phyloP scores from a whole-genome alignment of 768 basidiomycete genomes.

The Agrocybe praecox region DNA sequence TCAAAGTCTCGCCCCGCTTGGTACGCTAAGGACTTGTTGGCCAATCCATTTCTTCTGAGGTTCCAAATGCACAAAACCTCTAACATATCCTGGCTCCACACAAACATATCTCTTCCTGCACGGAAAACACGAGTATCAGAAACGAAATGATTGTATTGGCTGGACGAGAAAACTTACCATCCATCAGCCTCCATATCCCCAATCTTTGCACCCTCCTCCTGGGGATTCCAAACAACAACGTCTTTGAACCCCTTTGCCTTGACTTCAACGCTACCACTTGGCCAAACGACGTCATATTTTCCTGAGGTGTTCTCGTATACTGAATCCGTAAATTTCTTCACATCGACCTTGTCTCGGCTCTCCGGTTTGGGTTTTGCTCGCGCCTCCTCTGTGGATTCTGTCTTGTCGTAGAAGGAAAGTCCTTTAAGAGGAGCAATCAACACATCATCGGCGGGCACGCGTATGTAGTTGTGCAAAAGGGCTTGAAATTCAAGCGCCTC shows the following conservation, averaged over 20 bases:
- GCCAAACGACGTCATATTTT: constrained; percentile 63
- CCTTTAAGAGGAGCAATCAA: constrained; percentile 66
- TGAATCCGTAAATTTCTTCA: constrained; percentile 68
- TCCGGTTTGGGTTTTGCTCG: constrained; percentile 56
- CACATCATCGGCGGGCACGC: constrained; percentile 60
- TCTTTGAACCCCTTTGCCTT: constrained; percentile 64
- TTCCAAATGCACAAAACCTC: constrained; percentile 65
- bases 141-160: neutral
- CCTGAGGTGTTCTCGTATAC: constrained; percentile 71
- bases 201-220: constrained; percentile 70
- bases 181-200: constrained; percentile 90
- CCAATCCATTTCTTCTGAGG: constrained; percentile 78
- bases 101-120: constrained; percentile 86
- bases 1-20: constrained; percentile 10
- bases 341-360: constrained; percentile 63
- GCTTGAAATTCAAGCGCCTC: constrained; percentile 84
- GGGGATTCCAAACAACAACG: constrained; percentile 96
- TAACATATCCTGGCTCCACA: constrained; percentile 87
- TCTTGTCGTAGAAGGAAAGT: constrained; percentile 80
- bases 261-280: constrained; percentile 55
- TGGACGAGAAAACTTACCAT: constrained; percentile 55
- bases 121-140: constrained; percentile 1
- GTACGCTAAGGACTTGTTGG: constrained; percentile 64
- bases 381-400: constrained; percentile 55
- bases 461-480: constrained; percentile 90